A percentile compares a stretch with the other conserved stretches of the same genome.
Conservation (phyloP, 164 flowering plant species). For the Chimonanthus praecox region DNA sequence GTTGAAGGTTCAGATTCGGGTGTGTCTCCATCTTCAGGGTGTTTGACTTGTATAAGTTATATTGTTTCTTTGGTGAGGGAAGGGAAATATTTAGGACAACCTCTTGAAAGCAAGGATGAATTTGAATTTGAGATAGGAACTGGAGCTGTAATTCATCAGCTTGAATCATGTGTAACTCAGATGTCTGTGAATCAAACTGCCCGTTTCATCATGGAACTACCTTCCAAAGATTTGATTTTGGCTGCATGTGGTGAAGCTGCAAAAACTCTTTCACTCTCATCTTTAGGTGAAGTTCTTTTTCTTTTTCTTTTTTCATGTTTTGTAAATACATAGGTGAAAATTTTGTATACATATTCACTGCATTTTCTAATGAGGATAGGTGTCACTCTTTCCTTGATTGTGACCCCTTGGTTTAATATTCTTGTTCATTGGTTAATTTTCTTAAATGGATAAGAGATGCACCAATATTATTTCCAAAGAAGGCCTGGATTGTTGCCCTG, state of each 20-base stretch:
- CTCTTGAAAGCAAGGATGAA: constrained; percentile 62
- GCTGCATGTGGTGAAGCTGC: constrained; percentile 57
- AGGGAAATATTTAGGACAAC: constrained; percentile 37
- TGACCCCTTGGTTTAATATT: background rate
- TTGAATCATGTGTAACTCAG: constrained; percentile 73
- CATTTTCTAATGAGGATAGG: background rate
- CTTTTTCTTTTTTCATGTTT: background rate
- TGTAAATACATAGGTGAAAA: background rate
- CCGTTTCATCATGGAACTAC: constrained; percentile 36
- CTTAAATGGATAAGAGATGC: too few species aligned
- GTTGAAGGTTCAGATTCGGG: constrained; percentile 58
- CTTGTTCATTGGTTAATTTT: background rate
- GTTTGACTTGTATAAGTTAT: constrained; percentile 55
- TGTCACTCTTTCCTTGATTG: background rate
- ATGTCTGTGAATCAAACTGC: constrained; percentile 68
- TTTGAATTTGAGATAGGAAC: constrained; percentile 90
- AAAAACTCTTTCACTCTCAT: constrained; percentile 26
- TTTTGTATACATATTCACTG: background rate
- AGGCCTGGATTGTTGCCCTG: background rate
- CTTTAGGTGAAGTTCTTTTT: constrained; percentile 44
- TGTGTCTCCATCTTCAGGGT: constrained; percentile 53
- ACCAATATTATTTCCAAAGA: too few species aligned
- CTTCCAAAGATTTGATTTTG: constrained; percentile 46
- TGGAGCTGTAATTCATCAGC: constrained; percentile 50
- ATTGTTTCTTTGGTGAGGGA: constrained; percentile 40